Percentiles rank a stretch among this genome's conserved stretches.
Conservation (phyloP, 495 filamentous ascomycete species). For the Neurospora sp. region DNA sequence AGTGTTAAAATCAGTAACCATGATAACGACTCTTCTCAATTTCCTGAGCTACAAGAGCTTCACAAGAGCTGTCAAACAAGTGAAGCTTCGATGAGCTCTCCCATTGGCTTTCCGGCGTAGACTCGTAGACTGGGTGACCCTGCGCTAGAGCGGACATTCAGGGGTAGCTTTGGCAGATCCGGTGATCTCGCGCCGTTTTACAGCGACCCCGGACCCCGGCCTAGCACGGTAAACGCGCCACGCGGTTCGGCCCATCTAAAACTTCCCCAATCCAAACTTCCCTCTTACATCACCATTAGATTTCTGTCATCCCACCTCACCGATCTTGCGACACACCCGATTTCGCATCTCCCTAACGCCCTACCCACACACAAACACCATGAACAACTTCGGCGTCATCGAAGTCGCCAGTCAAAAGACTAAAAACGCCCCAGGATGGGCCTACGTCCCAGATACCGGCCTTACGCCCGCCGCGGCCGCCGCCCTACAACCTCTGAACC, state of each 20-base stretch:
- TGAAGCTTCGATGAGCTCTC: not conserved
- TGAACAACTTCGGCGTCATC: constrained; percentile 57
- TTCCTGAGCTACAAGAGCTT: not conserved
- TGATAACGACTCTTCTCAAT: not conserved
- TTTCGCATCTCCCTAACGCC: not conserved
- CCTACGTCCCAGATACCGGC: constrained; percentile 73
- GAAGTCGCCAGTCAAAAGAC: constrained; percentile 61
- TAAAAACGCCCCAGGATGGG: constrained; percentile 69
- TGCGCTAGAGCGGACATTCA: not conserved
- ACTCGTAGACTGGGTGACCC: not conserved
- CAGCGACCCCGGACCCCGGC: not conserved
- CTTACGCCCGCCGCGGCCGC: constrained; percentile 45
- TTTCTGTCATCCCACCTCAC: not conserved
- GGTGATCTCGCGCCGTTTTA: not conserved
- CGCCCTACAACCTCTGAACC: constrained; percentile 32
- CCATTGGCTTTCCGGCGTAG: not conserved
- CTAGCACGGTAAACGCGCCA: not conserved
- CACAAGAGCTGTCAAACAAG: not conserved
- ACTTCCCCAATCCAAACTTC: not conserved
- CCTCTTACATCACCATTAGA: not conserved
- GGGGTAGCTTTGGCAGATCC: not conserved
- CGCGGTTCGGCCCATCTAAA: not conserved
- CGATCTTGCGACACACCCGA: not conserved
- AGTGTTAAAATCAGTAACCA: not conserved
- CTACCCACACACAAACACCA: constrained; percentile 7